Conservation (phyloP, 2,329 filamentous ascomycete species). For the Diaporthe batatas region DNA sequence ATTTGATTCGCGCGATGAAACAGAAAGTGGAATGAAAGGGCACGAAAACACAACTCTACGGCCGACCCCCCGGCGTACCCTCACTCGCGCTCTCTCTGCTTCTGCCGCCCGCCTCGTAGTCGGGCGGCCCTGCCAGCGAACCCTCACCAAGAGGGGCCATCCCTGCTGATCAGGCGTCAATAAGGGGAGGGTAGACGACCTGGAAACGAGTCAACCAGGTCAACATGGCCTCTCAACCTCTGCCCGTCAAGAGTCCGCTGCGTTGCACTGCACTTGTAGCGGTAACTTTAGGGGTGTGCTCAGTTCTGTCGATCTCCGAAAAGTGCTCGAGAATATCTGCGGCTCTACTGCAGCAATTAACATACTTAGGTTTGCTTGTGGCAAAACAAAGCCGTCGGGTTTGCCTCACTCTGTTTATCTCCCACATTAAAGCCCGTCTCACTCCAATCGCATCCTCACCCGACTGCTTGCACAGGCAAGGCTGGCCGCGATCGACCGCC, state of each 20-base stretch:
- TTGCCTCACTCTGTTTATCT: conserved; percentile 23
- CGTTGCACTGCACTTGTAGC: conserved; percentile 38
- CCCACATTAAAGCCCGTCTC: not conserved
- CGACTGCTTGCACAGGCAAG: not conserved
- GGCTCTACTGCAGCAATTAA: conserved; percentile 26
- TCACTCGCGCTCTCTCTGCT: not conserved
- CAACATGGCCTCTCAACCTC: conserved; percentile 27
- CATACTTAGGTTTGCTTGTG: conserved; percentile 23
- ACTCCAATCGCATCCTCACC: conserved; percentile 26
- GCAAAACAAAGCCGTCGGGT: conserved; percentile 16
- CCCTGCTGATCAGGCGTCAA: conserved; percentile 42
- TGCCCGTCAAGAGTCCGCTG: conserved; percentile 33
- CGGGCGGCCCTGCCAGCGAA: conserved; percentile 28
- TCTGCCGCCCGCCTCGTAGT: conserved; percentile 26
- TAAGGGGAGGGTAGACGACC: conserved; percentile 22
- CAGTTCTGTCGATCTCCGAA: conserved; percentile 35
- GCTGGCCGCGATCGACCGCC: conserved; percentile 12
- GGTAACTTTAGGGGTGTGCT: conserved; percentile 21
- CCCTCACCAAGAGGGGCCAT: conserved; percentile 36
- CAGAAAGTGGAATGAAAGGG: conserved; percentile 10
- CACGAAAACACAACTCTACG: conserved; percentile 25
- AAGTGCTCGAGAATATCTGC: conserved; percentile 31
- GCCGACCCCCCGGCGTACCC: conserved; percentile 13
- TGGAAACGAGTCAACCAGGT: conserved; percentile 24
- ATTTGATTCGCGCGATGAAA: conserved; percentile 33